These are phyloP conservation scores for Neofusicoccum parvum DNA, from an alignment of 2,329 filamentous ascomycete genomes.

Conservation along the genomic window DNA sequence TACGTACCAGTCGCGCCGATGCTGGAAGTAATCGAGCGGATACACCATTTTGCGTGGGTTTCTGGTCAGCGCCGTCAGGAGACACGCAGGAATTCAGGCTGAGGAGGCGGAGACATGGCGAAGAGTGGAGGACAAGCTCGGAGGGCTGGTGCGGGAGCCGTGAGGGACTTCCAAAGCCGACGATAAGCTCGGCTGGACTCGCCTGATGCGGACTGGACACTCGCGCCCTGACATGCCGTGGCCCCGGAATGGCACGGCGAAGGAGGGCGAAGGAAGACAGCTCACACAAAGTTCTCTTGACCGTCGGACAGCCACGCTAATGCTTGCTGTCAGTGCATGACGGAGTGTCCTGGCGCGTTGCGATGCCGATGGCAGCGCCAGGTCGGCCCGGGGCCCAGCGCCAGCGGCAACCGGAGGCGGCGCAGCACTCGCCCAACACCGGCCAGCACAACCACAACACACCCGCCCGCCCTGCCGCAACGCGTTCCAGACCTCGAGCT, in stretches of 20 bases:
- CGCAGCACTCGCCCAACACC: slow-evolving; percentile 2
- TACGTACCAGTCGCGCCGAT: slow-evolving; percentile 70
- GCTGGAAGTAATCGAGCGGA: slow-evolving; percentile 63
- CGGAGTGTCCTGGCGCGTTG: not conserved
- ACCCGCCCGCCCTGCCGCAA: not conserved
- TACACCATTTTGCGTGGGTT: slow-evolving; percentile 13
- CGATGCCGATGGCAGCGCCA: slow-evolving; percentile 3
- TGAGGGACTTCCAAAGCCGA: not conserved
- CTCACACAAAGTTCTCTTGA: not conserved
- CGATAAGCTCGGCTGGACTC: slow-evolving; percentile 1
- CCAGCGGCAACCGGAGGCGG: not conserved
- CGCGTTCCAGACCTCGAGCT: slow-evolving; percentile 5
- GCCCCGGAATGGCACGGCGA: not conserved
- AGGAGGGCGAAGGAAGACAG: not conserved
- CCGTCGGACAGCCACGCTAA: too few species aligned
- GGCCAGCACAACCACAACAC: not conserved
- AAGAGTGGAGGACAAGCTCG: not conserved
- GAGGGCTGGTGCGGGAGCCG: not conserved
- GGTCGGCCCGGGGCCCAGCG: not conserved
- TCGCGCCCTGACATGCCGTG: not conserved
- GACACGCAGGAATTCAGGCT: not conserved
- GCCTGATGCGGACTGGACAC: not conserved
- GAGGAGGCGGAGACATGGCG: not conserved
- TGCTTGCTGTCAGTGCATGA: not conserved
- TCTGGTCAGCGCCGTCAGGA: not conserved